Base-by-base conservation (phyloP, 163 green algal genomes). In the Chlamydomonas reinhardtii region DNA sequence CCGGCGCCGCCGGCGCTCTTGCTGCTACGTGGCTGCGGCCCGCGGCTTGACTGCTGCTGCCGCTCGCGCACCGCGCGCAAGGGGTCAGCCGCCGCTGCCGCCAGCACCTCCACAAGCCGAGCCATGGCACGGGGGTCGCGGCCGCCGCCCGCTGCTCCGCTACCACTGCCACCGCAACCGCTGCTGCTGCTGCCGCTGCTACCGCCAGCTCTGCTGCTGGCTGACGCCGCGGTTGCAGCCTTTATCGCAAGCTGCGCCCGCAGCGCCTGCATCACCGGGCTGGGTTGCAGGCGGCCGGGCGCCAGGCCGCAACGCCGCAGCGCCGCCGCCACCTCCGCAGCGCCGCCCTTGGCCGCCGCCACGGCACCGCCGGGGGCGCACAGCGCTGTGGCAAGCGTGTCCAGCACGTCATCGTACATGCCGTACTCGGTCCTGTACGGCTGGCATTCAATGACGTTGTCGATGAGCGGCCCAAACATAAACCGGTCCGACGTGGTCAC, bases 361-460 rank as follows among this genome's bases (percentile, higher is more conserved):
- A 74, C 34, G 4, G n/a, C 25, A 27, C 29, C 70, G 48, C 27
- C 39, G 2, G 79, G 48, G 0, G 65, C 69, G 17, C n/a, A 35
- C 29, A 56, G 48, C 48, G 48, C 48, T 14, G 48, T 56, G 48
- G 69, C 54, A 17, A 86, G 35, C 52, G 54, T n/a, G 56, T 86
- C 80, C 25, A 86, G 35, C 27, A 86, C 25, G 56, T 86, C 80
- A 43, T 86, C 80, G 80, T 86, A 86, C 69, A 64, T 64, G 56
- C 80, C 80, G 70, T 80, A 86, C 35, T 74, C 70, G 64, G 32
- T 54, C 25, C 35, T 48, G 69, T 86, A 86, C 54, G 80, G 69
- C 80, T 73, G 54, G 19, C 54, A 73, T 35, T 73, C 32, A 29
- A 86, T 39, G 25, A 86, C 80, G 48, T 78, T 24, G 8, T 72